Conservation (phyloP, 257 asterid species). For the Scutellaria minor region DNA sequence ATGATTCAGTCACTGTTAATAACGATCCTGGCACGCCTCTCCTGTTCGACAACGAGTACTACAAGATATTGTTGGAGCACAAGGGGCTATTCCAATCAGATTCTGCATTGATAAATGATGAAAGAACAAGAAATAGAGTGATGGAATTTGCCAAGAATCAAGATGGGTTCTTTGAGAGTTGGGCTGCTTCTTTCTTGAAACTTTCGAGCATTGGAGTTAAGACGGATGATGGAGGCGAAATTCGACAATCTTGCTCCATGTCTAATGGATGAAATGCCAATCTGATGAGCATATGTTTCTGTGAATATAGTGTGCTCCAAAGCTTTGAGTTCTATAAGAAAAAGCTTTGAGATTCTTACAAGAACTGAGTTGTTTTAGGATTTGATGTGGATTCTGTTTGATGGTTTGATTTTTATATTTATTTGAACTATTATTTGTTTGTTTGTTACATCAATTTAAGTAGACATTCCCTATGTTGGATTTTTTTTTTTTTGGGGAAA, state of each 20-base stretch:
- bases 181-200: conserved; percentile 60
- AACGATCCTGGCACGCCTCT: conserved; percentile 70
- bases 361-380: background rate
- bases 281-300: background rate
- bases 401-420: conserved; percentile 6
- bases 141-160: conserved; percentile 53
- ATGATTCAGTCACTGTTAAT: conserved; percentile 45
- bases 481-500: no score
- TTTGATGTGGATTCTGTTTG: background rate
- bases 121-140: conserved; percentile 50
- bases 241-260: conserved; percentile 55
- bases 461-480: no score
- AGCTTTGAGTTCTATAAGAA: background rate
- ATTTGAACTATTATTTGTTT: background rate
- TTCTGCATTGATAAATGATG: conserved; percentile 58
- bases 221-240: conserved; percentile 55
- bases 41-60: conserved; percentile 66
- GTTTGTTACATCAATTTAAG: no score
- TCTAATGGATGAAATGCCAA: conserved; percentile 40
- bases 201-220: conserved; percentile 63
- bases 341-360: background rate
- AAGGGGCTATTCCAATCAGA: conserved; percentile 80
- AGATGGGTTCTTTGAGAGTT: conserved; percentile 54
- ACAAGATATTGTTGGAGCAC: conserved; percentile 50
- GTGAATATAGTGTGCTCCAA: background rate